A percentile compares a stretch with the other conserved stretches of the same genome.
These are phyloP conservation scores for Jackrogersella minutella DNA, from an alignment of 495 filamentous ascomycete genomes.

Conservation along the genomic window DNA sequence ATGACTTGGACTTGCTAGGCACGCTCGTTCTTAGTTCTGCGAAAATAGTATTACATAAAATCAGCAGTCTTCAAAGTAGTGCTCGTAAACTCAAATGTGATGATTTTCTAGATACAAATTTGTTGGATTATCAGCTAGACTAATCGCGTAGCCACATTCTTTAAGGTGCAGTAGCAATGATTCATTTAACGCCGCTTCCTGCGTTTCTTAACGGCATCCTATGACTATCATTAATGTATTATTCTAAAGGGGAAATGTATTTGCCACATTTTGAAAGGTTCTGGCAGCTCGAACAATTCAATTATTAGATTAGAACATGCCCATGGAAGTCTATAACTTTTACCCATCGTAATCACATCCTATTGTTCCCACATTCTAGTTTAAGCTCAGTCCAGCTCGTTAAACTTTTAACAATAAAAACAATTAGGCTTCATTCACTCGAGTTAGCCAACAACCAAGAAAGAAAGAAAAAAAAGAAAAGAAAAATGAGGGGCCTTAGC, in stretches of 20 bases:
- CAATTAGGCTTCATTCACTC: no score
- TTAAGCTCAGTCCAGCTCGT: not conserved
- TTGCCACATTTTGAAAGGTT: conserved; percentile 1
- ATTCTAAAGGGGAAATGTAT: not conserved
- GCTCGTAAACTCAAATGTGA: conserved; percentile 6
- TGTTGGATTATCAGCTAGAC: not conserved
- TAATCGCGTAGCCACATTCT: not conserved
- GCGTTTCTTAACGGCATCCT: no score
- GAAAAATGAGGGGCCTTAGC: conserved; percentile 1
- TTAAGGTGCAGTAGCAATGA: no score
- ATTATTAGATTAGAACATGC: no score
- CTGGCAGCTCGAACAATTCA: not conserved
- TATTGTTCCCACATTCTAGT: no score
- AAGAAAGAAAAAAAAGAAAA: not conserved
- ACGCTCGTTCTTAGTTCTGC: conserved; percentile 39
- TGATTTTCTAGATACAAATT: not conserved
- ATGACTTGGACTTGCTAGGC: conserved; percentile 27
- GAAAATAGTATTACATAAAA: conserved; percentile 25
- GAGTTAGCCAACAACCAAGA: not conserved
- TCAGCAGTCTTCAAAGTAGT: conserved; percentile 29
- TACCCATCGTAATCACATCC: no score
- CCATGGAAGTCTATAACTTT: no score
- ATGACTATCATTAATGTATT: not conserved
- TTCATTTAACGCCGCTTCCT: no score
- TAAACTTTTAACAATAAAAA: no score